Percentiles rank a stretch among this genome's conserved stretches.
These are phyloP conservation scores for Paragyromitra xinjiangensis DNA, from an alignment of 495 filamentous ascomycete species.

Conservation along the genomic window DNA sequence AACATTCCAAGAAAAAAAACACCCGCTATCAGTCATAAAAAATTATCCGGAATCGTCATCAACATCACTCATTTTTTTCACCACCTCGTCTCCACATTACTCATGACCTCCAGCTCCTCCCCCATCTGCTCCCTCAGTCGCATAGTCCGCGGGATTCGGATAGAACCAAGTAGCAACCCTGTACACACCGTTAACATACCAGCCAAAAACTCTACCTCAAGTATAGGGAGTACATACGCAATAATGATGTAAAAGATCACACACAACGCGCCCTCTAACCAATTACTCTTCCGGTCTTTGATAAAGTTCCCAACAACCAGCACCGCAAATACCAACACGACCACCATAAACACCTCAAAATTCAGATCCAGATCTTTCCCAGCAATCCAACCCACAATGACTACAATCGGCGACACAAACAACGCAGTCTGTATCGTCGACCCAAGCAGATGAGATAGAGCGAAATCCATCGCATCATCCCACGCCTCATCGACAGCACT, in stretches of 20 bases:
- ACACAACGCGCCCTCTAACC: constrained; percentile 79
- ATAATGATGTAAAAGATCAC: constrained; percentile 74
- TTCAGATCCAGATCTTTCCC: constrained; percentile 76
- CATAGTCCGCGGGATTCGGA: constrained; percentile 62
- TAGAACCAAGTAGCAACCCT: constrained; percentile 69
- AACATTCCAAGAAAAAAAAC: not conserved
- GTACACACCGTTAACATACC: not conserved
- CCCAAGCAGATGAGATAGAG: constrained; percentile 86
- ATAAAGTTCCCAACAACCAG: constrained; percentile 85
- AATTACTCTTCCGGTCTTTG: constrained; percentile 80
- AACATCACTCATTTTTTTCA: not conserved
- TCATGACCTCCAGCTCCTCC: constrained; percentile 9
- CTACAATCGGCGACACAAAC: constrained; percentile 83
- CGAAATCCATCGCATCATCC: constrained; percentile 83
- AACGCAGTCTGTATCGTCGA: constrained; percentile 90
- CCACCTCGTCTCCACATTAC: no score
- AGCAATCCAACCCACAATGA: constrained; percentile 87
- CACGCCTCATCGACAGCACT: constrained; percentile 92
- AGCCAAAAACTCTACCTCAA: not conserved
- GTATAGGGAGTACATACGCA: constrained; percentile 57
- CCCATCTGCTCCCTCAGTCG: not conserved
- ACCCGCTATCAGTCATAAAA: not conserved
- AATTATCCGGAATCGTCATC: not conserved
- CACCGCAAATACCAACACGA: constrained; percentile 84
- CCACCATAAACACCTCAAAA: constrained; percentile 90